Evolutionary conservation across 129 eudicot species (phyloP).

Genomic region (Ambrosia artemisiifolia): DNA sequence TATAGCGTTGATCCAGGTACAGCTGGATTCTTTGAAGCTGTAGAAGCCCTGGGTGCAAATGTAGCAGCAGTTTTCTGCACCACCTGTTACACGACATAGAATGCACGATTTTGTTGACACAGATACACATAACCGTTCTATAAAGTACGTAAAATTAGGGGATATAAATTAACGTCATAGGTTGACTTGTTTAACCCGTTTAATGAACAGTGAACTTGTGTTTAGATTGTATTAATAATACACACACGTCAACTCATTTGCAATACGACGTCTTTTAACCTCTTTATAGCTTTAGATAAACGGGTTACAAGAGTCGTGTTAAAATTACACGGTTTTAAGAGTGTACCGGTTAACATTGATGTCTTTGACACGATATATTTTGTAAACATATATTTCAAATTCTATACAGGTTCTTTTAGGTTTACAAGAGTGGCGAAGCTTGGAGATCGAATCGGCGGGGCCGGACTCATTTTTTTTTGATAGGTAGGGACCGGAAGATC

Average conservation of each 20-base stretch:
- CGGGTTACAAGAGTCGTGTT: background rate
- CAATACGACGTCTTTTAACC: no score
- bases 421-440: no score
- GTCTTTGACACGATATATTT: background rate
- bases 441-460: no score
- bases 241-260: background rate
- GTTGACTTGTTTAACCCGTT: background rate
- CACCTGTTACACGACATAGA: conserved; percentile 42
- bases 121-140: background rate
- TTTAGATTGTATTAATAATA: background rate
- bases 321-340: background rate
- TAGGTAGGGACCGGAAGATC: no score
- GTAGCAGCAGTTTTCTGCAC: conserved; percentile 95
- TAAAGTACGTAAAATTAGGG: background rate
- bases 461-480: no score
- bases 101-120: background rate
- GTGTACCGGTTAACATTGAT: background rate
- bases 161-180: background rate
- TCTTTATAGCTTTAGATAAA: background rate
- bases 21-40: conserved; percentile 82
- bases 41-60: conserved; percentile 95
- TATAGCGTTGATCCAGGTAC: conserved; percentile 74
- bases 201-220: background rate
- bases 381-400: no score
- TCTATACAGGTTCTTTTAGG: no score